Evolutionary conservation across 768 basidiomycete species (phyloP), one percentile per base, ranked within the genome.

Genomic region (Trametes cinnabarina): DNA sequence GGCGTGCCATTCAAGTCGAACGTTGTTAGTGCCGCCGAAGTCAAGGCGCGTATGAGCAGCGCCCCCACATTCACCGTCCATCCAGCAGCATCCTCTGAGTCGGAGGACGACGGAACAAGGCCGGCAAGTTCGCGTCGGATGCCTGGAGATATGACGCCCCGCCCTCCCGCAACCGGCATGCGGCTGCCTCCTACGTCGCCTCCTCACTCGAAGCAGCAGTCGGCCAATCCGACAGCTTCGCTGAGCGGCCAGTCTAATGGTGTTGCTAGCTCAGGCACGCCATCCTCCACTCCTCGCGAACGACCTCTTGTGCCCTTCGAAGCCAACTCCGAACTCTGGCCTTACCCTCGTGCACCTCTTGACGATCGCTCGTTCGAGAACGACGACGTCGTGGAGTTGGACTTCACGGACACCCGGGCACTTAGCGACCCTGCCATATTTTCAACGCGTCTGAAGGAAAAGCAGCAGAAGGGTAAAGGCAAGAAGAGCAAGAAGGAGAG

Each of bases 341-440:
- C 88, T 4, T 87, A 87, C 65, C 79, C 82, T 0, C 82, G 79
- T 37, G 72, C 73, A 4, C 76, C 77, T 11, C 71, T 76, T 46
- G 72, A 77, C 55, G 76, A 77, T 55, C 66, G 66, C 23, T 59
- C 66, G 15, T 51, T 50, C 73, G 74, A 73, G 3, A 66, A 67
- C 10, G 76, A 77, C n/a, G 88, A 87, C 53, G 82, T 91, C 23
- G 79, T 90, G 10, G 89, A 90, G 69, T 82, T 91, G 49, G 86
- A 88, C 68, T 91, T 88, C 65, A 78, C 79, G 5, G 89, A 90
- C 54, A 90, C 81, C 41, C 85, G 86, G 56, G 83, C 86, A 20
- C 69, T 91, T 65, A 88, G 87, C 66, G 84, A 90, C 62, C 82
- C 83, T 2, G 79, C 79, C 47, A 79, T 80, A 10, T 88, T 87